Percentiles rank a stretch among this genome's conserved stretches.
Conservation (phyloP, 345 rosid species). For the Heritiera littoralis region DNA sequence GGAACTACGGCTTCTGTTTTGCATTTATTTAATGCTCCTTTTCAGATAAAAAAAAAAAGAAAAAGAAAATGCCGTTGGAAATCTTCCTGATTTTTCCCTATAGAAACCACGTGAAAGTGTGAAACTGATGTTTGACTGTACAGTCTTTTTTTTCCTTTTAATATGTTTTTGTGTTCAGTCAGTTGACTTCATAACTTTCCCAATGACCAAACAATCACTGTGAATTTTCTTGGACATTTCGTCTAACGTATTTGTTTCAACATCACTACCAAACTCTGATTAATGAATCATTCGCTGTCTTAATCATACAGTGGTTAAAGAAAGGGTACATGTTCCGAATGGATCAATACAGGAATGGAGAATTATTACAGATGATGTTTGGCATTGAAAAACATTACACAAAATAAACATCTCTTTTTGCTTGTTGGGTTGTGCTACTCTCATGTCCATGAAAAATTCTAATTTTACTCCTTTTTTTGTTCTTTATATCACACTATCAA, state of each 20-base stretch:
- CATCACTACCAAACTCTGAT: background rate
- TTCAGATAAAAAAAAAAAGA: too few species aligned
- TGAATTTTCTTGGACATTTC: background rate
- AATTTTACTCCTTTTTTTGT: too few species aligned
- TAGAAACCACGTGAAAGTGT: background rate
- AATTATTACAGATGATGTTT: background rate
- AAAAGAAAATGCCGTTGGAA: background rate
- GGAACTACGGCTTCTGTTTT: too few species aligned
- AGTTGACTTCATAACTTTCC: background rate
- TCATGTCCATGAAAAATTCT: too few species aligned
- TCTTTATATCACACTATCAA: too few species aligned
- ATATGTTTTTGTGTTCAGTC: background rate
- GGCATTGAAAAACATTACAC: background rate
- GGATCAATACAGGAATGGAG: background rate
- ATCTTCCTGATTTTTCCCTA: background rate
- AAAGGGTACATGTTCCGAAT: background rate
- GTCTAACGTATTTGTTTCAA: background rate
- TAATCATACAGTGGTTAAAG: background rate
- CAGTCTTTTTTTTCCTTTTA: background rate
- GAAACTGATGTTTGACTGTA: background rate
- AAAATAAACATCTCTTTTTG: background rate
- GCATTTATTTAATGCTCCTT: too few species aligned
- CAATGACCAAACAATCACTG: background rate
- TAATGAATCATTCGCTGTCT: background rate
- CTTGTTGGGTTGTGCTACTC: background rate